Percentiles rank a stretch among this genome's conserved stretches.
Evolutionary conservation across 2,329 filamentous ascomycete genomes (phyloP).

Genomic region (Boeremia lycopersici): DNA sequence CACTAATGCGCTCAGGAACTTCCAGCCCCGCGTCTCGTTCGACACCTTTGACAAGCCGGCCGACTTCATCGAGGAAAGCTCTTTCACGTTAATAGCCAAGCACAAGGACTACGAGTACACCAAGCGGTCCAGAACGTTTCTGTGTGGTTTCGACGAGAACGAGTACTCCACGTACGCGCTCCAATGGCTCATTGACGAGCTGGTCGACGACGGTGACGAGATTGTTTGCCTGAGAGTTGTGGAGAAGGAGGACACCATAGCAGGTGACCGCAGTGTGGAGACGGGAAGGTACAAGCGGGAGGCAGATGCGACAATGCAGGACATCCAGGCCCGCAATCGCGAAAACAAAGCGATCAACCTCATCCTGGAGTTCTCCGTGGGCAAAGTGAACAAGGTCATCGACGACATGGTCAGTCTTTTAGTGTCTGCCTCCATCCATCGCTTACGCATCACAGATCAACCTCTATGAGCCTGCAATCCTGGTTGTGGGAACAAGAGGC

Average conservation of each 20-base stretch:
- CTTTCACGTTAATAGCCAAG: constrained; percentile 82
- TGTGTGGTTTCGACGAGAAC: constrained; percentile 90
- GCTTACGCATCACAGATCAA: constrained; percentile 68
- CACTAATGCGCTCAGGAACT: constrained; percentile 56
- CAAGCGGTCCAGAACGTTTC: constrained; percentile 82
- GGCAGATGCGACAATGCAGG: constrained; percentile 74
- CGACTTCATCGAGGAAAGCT: constrained; percentile 62
- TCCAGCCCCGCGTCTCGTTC: constrained; percentile 73
- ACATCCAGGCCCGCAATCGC: constrained; percentile 79
- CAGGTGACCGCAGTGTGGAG: constrained; percentile 64
- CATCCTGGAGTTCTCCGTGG: constrained; percentile 84
- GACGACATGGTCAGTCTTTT: constrained; percentile 73
- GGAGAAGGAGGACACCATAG: constrained; percentile 78
- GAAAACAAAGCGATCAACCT: constrained; percentile 84
- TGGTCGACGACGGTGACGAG: constrained; percentile 92
- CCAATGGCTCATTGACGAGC: constrained; percentile 88
- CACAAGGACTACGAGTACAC: constrained; percentile 85
- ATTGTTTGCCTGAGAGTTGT: constrained; percentile 88
- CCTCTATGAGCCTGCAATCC: constrained; percentile 87
- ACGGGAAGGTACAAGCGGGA: constrained; percentile 76
- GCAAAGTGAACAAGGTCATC: constrained; percentile 88
- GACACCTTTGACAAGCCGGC: constrained; percentile 74
- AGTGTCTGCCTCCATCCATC: constrained; percentile 3
- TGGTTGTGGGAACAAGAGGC: constrained; percentile 88
- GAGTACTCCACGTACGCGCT: constrained; percentile 91